A percentile compares a stretch with the other conserved stretches of the same genome.
Conservation (phyloP, 495 filamentous ascomycete genomes). For the Penicillium coprophilum region DNA sequence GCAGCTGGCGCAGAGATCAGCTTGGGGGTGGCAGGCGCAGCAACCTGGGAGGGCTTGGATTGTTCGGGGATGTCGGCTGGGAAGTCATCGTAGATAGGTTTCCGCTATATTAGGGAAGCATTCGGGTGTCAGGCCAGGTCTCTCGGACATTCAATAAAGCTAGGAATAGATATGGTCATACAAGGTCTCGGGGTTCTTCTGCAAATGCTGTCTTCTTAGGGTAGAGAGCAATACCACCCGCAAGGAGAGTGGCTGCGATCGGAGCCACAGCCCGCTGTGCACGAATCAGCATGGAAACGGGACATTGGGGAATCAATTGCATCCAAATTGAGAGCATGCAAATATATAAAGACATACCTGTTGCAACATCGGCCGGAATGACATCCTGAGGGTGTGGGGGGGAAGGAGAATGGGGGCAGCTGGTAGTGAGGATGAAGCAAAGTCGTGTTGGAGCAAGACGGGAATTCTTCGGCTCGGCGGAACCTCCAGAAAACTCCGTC, state of each 20-base stretch:
- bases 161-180: constrained; percentile 23
- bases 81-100: constrained; percentile 86
- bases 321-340: constrained; percentile 8
- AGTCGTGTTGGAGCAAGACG: constrained; percentile 35
- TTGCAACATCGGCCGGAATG: constrained; percentile 50
- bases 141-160: not conserved
- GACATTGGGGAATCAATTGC: constrained; percentile 35
- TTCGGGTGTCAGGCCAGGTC: constrained; percentile 25
- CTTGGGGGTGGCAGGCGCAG: constrained; percentile 23
- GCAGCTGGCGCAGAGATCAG: constrained; percentile 23
- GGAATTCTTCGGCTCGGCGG: constrained; percentile 38
- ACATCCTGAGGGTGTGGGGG: constrained; percentile 39
- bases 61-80: constrained; percentile 40
- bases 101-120: constrained; percentile 52
- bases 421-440: constrained; percentile 35
- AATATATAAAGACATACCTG: constrained; percentile 30
- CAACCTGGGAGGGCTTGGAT: constrained; percentile 37
- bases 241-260: constrained; percentile 53
- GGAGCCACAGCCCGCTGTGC: constrained; percentile 57
- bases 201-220: constrained; percentile 56
- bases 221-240: constrained; percentile 53
- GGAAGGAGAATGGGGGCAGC: constrained; percentile 20
- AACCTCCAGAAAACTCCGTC: constrained; percentile 37
- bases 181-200: constrained; percentile 49
- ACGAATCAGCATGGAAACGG: constrained; percentile 26